Conservation (phyloP, 176 grass and related monocot species). For the Bolboschoenus planiculmis region DNA sequence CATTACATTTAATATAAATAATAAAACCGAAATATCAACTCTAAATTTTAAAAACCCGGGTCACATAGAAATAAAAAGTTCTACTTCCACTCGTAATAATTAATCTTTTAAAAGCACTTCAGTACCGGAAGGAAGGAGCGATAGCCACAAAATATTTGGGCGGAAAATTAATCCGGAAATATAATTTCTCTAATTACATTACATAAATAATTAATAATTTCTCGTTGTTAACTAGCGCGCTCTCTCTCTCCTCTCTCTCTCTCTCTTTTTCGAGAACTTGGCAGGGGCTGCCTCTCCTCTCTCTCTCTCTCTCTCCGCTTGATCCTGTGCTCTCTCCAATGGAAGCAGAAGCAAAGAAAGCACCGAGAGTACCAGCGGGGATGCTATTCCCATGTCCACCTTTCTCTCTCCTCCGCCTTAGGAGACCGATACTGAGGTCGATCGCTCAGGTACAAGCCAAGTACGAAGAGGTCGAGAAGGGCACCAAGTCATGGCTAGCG, state of each 20-base stretch:
- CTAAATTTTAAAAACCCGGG: too few relatives aligned
- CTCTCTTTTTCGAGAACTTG: neutral
- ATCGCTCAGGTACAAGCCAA: conserved; percentile 1
- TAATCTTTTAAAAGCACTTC: too few relatives aligned
- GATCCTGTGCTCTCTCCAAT: neutral
- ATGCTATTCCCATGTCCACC: neutral
- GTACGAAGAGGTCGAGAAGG: conserved; percentile 37
- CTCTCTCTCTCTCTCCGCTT: neutral
- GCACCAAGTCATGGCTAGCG: conserved; percentile 60
- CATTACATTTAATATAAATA: too few relatives aligned
- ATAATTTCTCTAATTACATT: neutral
- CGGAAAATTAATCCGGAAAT: neutral
- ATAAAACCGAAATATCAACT: too few relatives aligned
- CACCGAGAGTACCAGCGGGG: neutral
- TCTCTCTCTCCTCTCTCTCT: neutral
- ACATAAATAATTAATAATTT: neutral
- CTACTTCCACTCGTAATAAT: too few relatives aligned
- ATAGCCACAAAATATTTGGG: neutral
- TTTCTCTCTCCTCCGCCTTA: conserved; percentile 8
- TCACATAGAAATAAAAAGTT: neutral
- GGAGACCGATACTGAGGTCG: conserved; percentile 2
- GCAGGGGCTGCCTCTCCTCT: too few relatives aligned
- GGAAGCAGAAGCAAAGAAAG: conserved; percentile 2
- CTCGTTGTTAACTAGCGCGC: neutral
- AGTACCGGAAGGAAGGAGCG: too few relatives aligned